Base-by-base conservation (phyloP, 1,284 basidiomycete species). In the Papiliotrema flavescens region DNA sequence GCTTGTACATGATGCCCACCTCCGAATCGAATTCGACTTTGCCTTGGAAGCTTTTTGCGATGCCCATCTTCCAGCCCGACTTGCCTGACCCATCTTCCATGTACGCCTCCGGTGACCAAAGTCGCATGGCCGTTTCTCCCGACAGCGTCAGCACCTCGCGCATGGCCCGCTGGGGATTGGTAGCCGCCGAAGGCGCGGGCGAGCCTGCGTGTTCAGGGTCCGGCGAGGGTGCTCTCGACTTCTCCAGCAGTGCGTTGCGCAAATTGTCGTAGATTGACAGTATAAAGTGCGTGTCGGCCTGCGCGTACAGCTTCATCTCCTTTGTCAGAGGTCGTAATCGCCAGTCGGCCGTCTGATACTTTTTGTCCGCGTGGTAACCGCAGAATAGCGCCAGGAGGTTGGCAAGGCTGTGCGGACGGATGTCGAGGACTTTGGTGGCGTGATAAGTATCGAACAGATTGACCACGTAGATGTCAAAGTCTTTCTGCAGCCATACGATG, bases 331-430 rank as follows among this genome's bases (percentile, higher is more conserved):
- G 95, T 45, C 89, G 83, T 64, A 97, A 90, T 24, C 95, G 85
- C 95, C 95, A 98, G 74, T 98, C 95, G 11, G 95, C 95, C 17
- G 93, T 80, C 71, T 98, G 95, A 71, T 94, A 98, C 20, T 90
- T 84, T 76, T 98, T 98, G 78, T 98, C 95, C 0, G 95, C 84
- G n/a, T 83, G 82, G 67, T 94, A 94, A 66, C 89, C 84, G 69
- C 89, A 93, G 69, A 92, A 98, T 77, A 88, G 86, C 65, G 87
- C 83, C n/a, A 98, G 82, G 11, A 98, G 80, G 44, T 85, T 83
- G 0, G 89, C 89, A 9, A 98, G 84, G 1, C 87, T 87, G 64
- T 92, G 88, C 45, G 86, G 82, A 0, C 88, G 86, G 66, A 93
- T 89, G 89, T 88, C 85, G 51, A 96, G 79, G 0, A 90, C 79